Percentiles rank a stretch among this genome's conserved stretches.
Conservation (phyloP, 2,329 filamentous ascomycete genomes). For the Chlorencoelia australis region DNA sequence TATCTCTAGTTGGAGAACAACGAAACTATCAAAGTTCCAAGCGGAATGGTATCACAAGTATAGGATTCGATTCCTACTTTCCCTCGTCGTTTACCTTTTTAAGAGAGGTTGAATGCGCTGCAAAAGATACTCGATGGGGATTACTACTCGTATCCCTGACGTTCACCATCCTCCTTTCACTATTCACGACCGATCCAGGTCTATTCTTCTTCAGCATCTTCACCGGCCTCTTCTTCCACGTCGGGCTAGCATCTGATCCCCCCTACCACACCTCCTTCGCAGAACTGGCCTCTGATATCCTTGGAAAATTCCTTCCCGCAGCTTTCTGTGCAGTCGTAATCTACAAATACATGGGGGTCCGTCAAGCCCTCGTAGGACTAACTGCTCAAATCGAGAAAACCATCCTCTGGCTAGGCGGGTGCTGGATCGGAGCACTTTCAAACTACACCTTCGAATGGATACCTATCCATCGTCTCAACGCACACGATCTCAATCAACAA, state of each 20-base stretch:
- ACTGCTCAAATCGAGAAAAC: conserved; percentile 84
- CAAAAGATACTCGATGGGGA: conserved; percentile 74
- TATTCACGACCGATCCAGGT: conserved; percentile 70
- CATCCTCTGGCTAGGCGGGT: conserved; percentile 77
- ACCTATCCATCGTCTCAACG: conserved; percentile 83
- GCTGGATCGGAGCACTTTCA: conserved; percentile 84
- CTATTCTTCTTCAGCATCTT: conserved; percentile 83
- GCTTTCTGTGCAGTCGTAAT: conserved; percentile 82
- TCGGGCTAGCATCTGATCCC: conserved; percentile 81
- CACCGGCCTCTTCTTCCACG: conserved; percentile 75
- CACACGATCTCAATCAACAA: conserved; percentile 79
- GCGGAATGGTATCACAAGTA: conserved; percentile 65
- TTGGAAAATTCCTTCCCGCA: conserved; percentile 78
- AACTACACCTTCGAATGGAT: conserved; percentile 96
- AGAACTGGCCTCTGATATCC: conserved; percentile 62
- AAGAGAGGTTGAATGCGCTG: conserved; percentile 51
- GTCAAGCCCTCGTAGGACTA: conserved; percentile 59
- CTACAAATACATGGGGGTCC: conserved; percentile 71
- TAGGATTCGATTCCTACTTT: conserved; percentile 79
- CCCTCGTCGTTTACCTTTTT: conserved; percentile 78
- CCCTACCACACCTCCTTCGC: conserved; percentile 59
- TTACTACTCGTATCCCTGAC: conserved; percentile 71
- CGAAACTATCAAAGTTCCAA: conserved; percentile 52
- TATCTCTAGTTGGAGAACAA: conserved; percentile 61
- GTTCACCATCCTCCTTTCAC: conserved; percentile 66